Percentiles rank a stretch among this genome's conserved stretches.
phyloP scores from a whole-genome alignment of 768 basidiomycete genomes.

The Pulveroboletus sp. region DNA sequence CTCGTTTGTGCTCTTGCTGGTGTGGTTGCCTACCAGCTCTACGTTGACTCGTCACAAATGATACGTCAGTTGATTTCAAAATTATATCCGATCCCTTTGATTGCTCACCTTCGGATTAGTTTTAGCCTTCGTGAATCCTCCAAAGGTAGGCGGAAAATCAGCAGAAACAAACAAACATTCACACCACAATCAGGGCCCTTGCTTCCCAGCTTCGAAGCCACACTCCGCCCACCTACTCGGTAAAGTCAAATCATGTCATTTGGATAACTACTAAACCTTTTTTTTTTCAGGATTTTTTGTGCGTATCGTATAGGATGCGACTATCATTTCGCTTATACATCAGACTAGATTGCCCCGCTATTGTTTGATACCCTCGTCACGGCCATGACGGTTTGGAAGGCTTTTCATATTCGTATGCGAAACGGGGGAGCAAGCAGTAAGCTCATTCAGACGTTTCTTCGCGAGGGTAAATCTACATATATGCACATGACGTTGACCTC shows the following conservation, averaged over 20 bases:
- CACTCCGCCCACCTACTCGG: constrained; percentile 81
- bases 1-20: constrained; percentile 66
- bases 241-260: constrained; percentile 29
- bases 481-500: not conserved
- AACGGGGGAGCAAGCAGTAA: constrained; percentile 74
- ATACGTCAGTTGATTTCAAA: constrained; percentile 43
- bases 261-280: constrained; percentile 5
- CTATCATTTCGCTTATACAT: constrained; percentile 4
- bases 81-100: not conserved
- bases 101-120: constrained; percentile 37
- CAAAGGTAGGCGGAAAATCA: constrained; percentile 42
- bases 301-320: constrained; percentile 24
- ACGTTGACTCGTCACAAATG: constrained; percentile 77
- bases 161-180: not conserved
- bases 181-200: constrained; percentile 47
- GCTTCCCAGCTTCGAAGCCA: constrained; percentile 77
- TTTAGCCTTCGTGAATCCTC: constrained; percentile 61
- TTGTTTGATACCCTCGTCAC: constrained; percentile 80
- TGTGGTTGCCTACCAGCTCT: constrained; percentile 77
- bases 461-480: constrained; percentile 52
- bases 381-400: constrained; percentile 76
- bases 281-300: constrained; percentile 52
- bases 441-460: constrained; percentile 79
- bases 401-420: constrained; percentile 68
- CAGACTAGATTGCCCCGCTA: constrained; percentile 69